Conservation (phyloP, 177 flowering plant genomes). For the Viscum album region DNA sequence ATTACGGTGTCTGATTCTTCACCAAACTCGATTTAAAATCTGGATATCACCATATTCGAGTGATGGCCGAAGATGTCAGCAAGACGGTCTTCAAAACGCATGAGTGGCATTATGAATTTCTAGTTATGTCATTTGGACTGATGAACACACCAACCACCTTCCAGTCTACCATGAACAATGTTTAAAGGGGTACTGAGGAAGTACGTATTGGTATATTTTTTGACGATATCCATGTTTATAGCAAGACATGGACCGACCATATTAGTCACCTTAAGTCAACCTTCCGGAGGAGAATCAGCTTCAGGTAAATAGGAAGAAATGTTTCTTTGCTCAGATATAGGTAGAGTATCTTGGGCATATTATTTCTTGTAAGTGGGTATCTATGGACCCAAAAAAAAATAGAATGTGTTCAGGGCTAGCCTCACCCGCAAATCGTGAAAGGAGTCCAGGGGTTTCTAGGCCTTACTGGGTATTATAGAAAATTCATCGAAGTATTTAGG, state of each 20-base stretch:
- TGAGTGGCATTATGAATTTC: no score
- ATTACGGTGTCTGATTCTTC: no score
- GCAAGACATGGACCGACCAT: background rate
- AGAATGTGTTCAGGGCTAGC: slow-evolving; percentile 7
- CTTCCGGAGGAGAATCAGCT: background rate
- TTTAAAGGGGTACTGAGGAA: background rate
- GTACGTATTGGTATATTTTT: slow-evolving; percentile 11
- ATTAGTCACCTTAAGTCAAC: background rate
- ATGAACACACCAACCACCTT: no score
- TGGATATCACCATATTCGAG: no score
- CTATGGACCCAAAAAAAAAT: background rate
- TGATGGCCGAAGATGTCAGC: no score
- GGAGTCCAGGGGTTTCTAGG: slow-evolving; percentile 10
- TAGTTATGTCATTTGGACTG: no score
- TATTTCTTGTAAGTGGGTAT: background rate
- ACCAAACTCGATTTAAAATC: no score
- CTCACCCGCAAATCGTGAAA: background rate
- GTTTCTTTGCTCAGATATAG: background rate
- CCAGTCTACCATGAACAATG: no score
- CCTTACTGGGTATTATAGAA: slow-evolving; percentile 7
- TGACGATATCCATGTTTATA: slow-evolving; percentile 14
- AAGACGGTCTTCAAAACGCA: no score
- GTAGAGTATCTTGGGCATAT: slow-evolving; percentile 16
- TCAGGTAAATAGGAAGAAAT: background rate
- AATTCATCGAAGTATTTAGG: slow-evolving; percentile 5